Evolutionary conservation across 768 basidiomycete species (phyloP), one percentile per base, ranked within the genome.

Genomic region (Amanita subjunquillea): DNA sequence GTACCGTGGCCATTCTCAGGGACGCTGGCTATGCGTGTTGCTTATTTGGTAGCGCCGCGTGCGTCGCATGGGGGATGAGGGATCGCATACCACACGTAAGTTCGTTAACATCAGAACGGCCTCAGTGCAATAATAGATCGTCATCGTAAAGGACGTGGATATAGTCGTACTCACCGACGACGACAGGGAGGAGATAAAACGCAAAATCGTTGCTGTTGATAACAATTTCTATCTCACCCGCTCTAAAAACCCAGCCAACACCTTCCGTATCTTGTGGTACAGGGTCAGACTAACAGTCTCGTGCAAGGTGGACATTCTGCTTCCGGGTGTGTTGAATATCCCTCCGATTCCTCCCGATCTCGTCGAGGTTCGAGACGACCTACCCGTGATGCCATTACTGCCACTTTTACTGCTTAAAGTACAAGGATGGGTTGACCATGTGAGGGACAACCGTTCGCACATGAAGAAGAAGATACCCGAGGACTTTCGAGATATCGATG

Each of bases 1-100:
- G 62, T 9, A 56, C 68, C 2, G 56, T 70, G 6, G 36, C 49
- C 0, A 59, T 58, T 5, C 57, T 71, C 9, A 36, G 29, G 9
- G 22, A 42, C 2, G 20, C 27, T 23, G 55, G 51, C 15, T 41
- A 47, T 43, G 22, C 37, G 17, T 38, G 44, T 27, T 56, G 60
- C 45, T 48, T 59, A 7, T 52, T 59, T 29, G 57, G 57, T 15
- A 58, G 58, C 27, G 48, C 50, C 15, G 58, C 59, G 3, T 49
- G 54, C 47, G 13, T 30, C 12, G 40, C 54, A n/a, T 54, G 54
- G 37, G 59, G 57, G 7, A 60, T 58, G 59, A 37, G 49, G 23
- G 38, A 56, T 32, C 57, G 59, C 7, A 22, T 51, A n/a, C 59
- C 59, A 30, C 55, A 57, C 17, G 56, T 59, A 41, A 32, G 51